phyloP scores from a whole-genome alignment of 2,329 filamentous ascomycete species.

The Stagonosporopsis vannaccii region DNA sequence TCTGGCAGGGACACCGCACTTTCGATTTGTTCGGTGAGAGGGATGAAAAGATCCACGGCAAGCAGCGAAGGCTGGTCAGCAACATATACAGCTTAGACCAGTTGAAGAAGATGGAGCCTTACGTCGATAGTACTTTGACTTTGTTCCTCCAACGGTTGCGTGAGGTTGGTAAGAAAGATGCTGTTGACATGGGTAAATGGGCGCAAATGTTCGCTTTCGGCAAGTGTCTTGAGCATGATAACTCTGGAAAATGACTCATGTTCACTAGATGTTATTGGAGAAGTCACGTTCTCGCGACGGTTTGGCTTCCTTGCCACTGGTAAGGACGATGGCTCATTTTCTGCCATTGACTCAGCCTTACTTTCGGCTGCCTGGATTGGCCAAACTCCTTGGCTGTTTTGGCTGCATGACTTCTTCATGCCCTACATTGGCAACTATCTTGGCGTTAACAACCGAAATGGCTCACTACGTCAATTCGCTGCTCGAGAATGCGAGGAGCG shows the following conservation, averaged over 20 bases:
- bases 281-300: conserved; percentile 50
- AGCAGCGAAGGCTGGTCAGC: conserved; percentile 35
- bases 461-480: conserved; percentile 43
- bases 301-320: conserved; percentile 51
- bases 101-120: conserved; percentile 47
- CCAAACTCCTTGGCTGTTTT: conserved; percentile 48
- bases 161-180: conserved; percentile 4
- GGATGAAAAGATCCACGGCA: conserved; percentile 22
- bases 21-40: conserved; percentile 24
- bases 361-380: conserved; percentile 49
- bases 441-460: conserved; percentile 44
- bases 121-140: conserved; percentile 39
- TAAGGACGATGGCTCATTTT: conserved; percentile 47
- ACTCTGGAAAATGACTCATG: background rate
- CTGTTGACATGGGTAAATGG: conserved; percentile 49
- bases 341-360: conserved; percentile 42
- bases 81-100: conserved; percentile 43
- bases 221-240: conserved; percentile 9
- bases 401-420: conserved; percentile 44
- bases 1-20: conserved; percentile 19
- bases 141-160: conserved; percentile 6
- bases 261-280: conserved; percentile 50
- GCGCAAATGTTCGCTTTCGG: conserved; percentile 52
- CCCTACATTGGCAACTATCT: conserved; percentile 50
- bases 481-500: conserved; percentile 17